A percentile compares a stretch with the other conserved stretches of the same genome.
Evolutionary conservation across 2,329 filamentous ascomycete species (phyloP).

Genomic region (Capronia americana): DNA sequence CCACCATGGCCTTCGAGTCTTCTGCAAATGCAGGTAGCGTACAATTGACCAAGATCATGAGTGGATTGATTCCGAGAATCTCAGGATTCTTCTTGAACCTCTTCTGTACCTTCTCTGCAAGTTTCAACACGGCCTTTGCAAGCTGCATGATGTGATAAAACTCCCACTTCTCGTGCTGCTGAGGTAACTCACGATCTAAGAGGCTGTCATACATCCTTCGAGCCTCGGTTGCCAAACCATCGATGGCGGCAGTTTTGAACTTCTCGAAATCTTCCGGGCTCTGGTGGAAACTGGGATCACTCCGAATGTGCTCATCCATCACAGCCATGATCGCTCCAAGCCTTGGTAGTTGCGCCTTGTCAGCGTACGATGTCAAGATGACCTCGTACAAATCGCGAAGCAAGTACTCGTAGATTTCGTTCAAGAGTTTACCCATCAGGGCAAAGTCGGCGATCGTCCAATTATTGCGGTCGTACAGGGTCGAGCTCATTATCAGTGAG

Average conservation of each 20-base stretch:
- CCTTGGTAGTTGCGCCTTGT: conserved; percentile 72
- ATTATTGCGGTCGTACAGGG: conserved; percentile 64
- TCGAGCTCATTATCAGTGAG: conserved; percentile 50
- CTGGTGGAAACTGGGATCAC: conserved; percentile 76
- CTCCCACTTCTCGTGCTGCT: conserved; percentile 82
- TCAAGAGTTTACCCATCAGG: conserved; percentile 76
- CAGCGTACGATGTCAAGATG: conserved; percentile 86
- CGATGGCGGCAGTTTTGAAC: conserved; percentile 74
- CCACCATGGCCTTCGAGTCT: conserved; percentile 84
- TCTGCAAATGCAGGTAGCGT: conserved; percentile 89
- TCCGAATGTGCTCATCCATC: conserved; percentile 80
- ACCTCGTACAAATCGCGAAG: conserved; percentile 85
- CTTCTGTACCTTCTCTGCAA: conserved; percentile 89
- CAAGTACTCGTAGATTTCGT: conserved; percentile 77
- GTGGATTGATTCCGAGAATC: conserved; percentile 76
- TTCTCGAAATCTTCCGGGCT: conserved; percentile 72
- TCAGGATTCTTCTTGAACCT: conserved; percentile 86
- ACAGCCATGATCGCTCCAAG: conserved; percentile 81
- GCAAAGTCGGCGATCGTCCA: conserved; percentile 75
- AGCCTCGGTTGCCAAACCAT: conserved; percentile 75
- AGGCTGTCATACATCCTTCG: conserved; percentile 79
- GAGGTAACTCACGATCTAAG: conserved; percentile 79
- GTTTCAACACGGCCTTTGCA: conserved; percentile 81
- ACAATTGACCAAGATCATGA: conserved; percentile 77
- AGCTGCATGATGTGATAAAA: conserved; percentile 89